Conservation (phyloP, 768 basidiomycete genomes). For the Macrolepiota fuliginosa region DNA sequence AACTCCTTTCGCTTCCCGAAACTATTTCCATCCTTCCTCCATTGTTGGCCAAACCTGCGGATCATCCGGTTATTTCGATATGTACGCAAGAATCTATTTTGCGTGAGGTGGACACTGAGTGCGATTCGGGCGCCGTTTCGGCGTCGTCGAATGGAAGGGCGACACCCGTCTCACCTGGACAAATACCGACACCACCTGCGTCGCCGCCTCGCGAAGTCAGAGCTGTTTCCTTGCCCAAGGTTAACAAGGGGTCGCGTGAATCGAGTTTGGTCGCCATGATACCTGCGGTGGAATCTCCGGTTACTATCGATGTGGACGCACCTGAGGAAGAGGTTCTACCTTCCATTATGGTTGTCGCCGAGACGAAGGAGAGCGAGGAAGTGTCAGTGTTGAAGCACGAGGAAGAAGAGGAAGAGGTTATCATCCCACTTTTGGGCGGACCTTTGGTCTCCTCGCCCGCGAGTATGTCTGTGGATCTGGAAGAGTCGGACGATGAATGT, state of each 20-base stretch:
- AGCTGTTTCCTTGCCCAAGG: constrained; percentile 2
- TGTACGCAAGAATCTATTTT: constrained; percentile 6
- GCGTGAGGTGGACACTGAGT: neutral
- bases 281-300: constrained; percentile 1
- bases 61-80: constrained; percentile 10
- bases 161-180: constrained; percentile 18
- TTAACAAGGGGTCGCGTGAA: neutral
- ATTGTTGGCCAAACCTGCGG: constrained; percentile 15
- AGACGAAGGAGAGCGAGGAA: neutral
- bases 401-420: constrained; percentile 12
- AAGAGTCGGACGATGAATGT: neutral
- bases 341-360: neutral
- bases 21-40: constrained; percentile 15
- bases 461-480: neutral
- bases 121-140: neutral
- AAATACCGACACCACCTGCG: constrained; percentile 44
- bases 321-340: neutral
- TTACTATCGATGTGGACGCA: neutral
- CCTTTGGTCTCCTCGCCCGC: constrained; percentile 12
- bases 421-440: constrained; percentile 3
- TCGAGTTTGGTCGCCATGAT: neutral
- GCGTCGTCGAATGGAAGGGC: constrained; percentile 2
- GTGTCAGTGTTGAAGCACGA: neutral
- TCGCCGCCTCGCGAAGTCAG: constrained; percentile 31
- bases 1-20: constrained; percentile 38